Evolutionary conservation across 805 yeast genomes (phyloP).

Genomic region (Dipodascus albidus): DNA sequence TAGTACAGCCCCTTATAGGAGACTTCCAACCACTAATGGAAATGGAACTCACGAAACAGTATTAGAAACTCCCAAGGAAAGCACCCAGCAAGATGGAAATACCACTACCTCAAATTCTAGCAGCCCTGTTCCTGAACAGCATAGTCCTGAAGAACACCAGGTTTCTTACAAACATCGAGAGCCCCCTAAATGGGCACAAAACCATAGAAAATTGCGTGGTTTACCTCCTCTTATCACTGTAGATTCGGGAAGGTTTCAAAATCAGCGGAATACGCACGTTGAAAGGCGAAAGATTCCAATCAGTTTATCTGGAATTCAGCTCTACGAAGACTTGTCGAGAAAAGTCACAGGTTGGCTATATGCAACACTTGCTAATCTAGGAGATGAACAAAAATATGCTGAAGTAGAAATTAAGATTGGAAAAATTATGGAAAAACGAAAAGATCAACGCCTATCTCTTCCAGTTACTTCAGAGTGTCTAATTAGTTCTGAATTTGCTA

Average conservation of each 20-base stretch:
- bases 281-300: constrained; percentile 22
- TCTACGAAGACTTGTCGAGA: constrained; percentile 70
- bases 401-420: constrained; percentile 39
- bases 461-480: constrained; percentile 25
- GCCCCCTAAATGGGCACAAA: constrained; percentile 80
- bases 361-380: constrained; percentile 46
- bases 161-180: constrained; percentile 46
- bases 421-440: constrained; percentile 17
- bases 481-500: constrained; percentile 19
- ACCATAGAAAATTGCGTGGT: constrained; percentile 39
- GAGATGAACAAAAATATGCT: constrained; percentile 14
- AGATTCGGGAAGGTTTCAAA: background rate
- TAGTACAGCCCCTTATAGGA: background rate
- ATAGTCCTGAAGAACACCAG: background rate
- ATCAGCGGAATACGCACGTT: background rate
- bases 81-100: background rate
- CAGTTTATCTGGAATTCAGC: constrained; percentile 63
- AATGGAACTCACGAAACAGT: background rate
- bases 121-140: background rate
- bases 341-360: constrained; percentile 83
- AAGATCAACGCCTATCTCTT: constrained; percentile 19
- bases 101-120: background rate
- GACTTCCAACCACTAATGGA: background rate
- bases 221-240: constrained; percentile 11
- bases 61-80: background rate